Evolutionary conservation across 202 grass and related monocot species (phyloP).

Genomic region (Bolboschoenoplectus hybrid): DNA sequence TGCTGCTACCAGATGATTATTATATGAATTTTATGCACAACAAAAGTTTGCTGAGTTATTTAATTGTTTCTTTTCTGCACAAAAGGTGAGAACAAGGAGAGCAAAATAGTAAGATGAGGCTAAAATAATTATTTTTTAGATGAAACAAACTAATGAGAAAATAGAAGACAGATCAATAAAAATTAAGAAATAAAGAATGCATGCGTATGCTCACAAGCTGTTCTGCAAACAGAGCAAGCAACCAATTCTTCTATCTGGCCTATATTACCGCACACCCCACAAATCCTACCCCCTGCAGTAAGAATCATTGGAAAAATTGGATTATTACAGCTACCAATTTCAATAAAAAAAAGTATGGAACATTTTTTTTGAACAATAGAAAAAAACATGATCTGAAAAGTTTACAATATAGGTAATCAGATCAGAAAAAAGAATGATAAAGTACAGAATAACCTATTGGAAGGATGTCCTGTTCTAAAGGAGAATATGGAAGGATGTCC

Average conservation of each 20-base stretch:
- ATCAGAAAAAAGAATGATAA: background rate
- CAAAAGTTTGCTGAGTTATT: conserved; percentile 1
- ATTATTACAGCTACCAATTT: conserved; percentile 17
- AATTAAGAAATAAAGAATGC: too few species aligned
- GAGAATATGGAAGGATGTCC: background rate
- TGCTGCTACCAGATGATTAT: background rate
- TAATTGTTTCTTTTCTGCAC: background rate
- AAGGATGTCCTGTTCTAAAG: too few species aligned
- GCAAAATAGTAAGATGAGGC: background rate
- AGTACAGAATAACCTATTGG: background rate
- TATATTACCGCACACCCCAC: conserved; percentile 22
- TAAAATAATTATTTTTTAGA: too few species aligned
- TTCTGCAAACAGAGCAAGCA: conserved; percentile 24
- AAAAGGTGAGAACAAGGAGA: conserved; percentile 12
- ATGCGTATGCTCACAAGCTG: too few species aligned
- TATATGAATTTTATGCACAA: background rate
- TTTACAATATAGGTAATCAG: background rate
- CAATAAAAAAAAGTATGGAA: background rate
- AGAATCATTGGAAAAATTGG: background rate
- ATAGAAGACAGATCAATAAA: too few species aligned
- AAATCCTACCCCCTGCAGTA: conserved; percentile 28
- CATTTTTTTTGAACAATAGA: background rate
- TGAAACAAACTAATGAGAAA: too few species aligned
- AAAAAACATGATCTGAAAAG: background rate
- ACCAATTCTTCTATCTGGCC: conserved; percentile 11